Conservation (phyloP, 1,139 yeast species). For the Yamadazyma taylorii region DNA sequence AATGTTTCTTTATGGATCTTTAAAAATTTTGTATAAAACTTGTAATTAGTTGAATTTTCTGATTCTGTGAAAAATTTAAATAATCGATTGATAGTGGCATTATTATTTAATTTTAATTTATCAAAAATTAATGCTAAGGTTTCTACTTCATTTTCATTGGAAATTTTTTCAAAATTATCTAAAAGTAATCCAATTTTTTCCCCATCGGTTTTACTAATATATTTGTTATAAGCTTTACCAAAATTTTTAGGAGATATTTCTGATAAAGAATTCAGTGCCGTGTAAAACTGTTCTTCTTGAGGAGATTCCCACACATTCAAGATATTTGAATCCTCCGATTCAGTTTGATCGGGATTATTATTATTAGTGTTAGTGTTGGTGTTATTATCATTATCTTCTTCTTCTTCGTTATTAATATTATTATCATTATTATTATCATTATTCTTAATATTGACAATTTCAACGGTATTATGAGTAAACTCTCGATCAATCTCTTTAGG, state of each 20-base stretch:
- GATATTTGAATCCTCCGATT: conserved; percentile 1
- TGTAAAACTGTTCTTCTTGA: conserved; percentile 63
- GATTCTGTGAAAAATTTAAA: conserved; percentile 53
- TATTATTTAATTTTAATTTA: conserved; percentile 55
- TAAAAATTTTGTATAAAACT: conserved; percentile 64
- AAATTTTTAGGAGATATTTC: neutral
- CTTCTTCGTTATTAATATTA: too few species aligned
- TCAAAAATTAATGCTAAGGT: conserved; percentile 58
- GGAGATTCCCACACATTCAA: conserved; percentile 62
- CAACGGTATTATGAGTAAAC: conserved; percentile 19
- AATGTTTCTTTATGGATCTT: conserved; percentile 55
- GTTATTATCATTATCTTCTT: too few species aligned
- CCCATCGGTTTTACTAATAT: conserved; percentile 29
- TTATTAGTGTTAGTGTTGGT: conserved; percentile 28
- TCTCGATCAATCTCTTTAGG: conserved; percentile 20
- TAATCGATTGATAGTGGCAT: conserved; percentile 69
- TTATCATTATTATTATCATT: too few species aligned
- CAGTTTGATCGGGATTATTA: conserved; percentile 28
- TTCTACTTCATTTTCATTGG: conserved; percentile 55
- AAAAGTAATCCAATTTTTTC: conserved; percentile 48
- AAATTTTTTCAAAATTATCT: conserved; percentile 42
- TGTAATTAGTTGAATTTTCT: conserved; percentile 44
- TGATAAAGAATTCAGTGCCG: conserved; percentile 27
- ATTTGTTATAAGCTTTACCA: conserved; percentile 1
- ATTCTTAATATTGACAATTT: conserved; percentile 27